Evolutionary conservation across 208 protist genomes (phyloP).

Genomic region (Trichomonas vaginalis): DNA sequence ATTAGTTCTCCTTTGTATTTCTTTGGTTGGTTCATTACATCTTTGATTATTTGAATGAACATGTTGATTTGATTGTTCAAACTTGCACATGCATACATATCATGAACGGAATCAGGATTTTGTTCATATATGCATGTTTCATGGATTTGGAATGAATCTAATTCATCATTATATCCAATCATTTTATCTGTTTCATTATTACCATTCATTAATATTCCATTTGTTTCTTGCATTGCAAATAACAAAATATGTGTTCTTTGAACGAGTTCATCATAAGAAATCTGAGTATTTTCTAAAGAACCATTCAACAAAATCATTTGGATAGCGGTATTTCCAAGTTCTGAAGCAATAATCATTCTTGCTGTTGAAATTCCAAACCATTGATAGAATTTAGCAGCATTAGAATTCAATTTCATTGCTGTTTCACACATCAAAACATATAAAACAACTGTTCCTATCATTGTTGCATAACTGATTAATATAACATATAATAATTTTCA

Average conservation of each 20-base stretch:
- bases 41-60: background rate
- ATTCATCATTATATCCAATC: too few relatives aligned
- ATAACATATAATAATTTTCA: too few relatives aligned
- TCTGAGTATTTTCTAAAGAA: too few relatives aligned
- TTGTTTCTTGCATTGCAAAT: too few relatives aligned
- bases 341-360: background rate
- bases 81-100: background rate
- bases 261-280: too few relatives aligned
- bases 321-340: background rate
- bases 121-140: too few relatives aligned
- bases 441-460: background rate
- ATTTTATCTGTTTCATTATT: too few relatives aligned
- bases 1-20: background rate
- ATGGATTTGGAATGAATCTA: too few relatives aligned
- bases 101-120: too few relatives aligned
- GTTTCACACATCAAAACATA: background rate
- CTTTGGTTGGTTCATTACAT: background rate
- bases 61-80: background rate
- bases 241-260: too few relatives aligned
- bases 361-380: background rate
- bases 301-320: background rate
- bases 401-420: background rate
- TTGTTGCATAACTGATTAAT: background rate
- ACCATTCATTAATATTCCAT: too few relatives aligned
- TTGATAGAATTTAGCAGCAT: background rate